phyloP scores from a whole-genome alignment of 345 rosid species.

The Eucalyptus melliodora region DNA sequence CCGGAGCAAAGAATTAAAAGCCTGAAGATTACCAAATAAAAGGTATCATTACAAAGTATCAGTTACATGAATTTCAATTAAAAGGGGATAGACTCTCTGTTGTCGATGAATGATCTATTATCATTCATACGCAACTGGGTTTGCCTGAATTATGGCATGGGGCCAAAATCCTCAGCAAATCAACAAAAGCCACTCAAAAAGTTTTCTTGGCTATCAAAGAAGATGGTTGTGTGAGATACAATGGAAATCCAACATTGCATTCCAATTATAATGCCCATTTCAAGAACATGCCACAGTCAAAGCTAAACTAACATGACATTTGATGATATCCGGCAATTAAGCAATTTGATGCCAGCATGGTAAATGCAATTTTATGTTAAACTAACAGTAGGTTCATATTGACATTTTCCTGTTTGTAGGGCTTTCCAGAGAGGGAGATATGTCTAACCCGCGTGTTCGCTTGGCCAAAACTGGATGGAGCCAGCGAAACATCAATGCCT shows the following conservation, averaged over 20 bases:
- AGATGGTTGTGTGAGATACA: background rate
- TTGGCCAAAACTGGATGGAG: constrained; percentile 94
- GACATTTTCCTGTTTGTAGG: background rate
- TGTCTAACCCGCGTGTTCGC: constrained; percentile 68
- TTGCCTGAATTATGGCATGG: background rate
- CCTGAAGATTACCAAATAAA: constrained; percentile 21
- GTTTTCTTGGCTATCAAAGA: background rate
- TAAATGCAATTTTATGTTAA: background rate
- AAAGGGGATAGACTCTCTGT: background rate
- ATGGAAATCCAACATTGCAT: background rate
- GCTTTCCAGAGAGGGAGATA: background rate
- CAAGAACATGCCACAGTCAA: background rate
- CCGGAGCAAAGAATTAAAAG: constrained; percentile 70
- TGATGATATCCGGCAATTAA: background rate
- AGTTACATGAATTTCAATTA: background rate
- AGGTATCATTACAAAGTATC: background rate
- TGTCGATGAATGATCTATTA: background rate
- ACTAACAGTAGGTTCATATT: background rate
- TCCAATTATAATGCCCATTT: background rate
- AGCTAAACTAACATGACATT: background rate
- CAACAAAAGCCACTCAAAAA: background rate
- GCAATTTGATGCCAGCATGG: background rate
- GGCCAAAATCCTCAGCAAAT: background rate
- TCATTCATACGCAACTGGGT: background rate
- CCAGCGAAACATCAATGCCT: constrained; percentile 84